phyloP scores from a whole-genome alignment of 805 yeast genomes.

The Torulaspora quercuum region DNA sequence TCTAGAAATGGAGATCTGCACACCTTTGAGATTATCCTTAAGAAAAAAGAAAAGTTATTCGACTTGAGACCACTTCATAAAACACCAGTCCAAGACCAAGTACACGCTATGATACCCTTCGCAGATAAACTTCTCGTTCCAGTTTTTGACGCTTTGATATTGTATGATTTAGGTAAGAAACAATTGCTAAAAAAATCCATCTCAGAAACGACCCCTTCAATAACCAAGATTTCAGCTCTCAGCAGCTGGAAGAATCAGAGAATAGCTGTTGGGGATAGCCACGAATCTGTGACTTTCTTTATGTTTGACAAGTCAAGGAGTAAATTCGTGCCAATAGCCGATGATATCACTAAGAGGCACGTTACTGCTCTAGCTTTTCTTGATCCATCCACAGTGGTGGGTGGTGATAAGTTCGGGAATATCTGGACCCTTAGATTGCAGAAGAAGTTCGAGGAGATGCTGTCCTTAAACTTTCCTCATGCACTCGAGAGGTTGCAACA shows the following conservation, averaged over 20 bases:
- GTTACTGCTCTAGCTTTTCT: constrained; percentile 56
- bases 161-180: constrained; percentile 73
- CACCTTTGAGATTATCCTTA: constrained; percentile 22
- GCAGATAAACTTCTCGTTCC: constrained; percentile 62
- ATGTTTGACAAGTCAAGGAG: constrained; percentile 48
- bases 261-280: constrained; percentile 67
- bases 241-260: constrained; percentile 50
- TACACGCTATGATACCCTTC: constrained; percentile 51
- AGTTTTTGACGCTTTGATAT: constrained; percentile 46
- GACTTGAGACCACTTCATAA: constrained; percentile 52
- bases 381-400: constrained; percentile 72
- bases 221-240: constrained; percentile 52
- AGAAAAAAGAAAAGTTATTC: constrained; percentile 23
- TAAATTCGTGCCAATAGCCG: constrained; percentile 60
- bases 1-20: constrained; percentile 26
- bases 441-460: constrained; percentile 40
- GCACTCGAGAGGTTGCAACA: constrained; percentile 12
- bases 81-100: constrained; percentile 51
- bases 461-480: constrained; percentile 6
- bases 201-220: constrained; percentile 42
- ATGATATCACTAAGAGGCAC: constrained; percentile 66
- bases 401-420: constrained; percentile 88
- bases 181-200: constrained; percentile 69
- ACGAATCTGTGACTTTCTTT: constrained; percentile 58
- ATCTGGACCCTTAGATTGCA: constrained; percentile 64